phyloP scores from a whole-genome alignment of 768 basidiomycete genomes.

The Lentinula aciculospora region DNA sequence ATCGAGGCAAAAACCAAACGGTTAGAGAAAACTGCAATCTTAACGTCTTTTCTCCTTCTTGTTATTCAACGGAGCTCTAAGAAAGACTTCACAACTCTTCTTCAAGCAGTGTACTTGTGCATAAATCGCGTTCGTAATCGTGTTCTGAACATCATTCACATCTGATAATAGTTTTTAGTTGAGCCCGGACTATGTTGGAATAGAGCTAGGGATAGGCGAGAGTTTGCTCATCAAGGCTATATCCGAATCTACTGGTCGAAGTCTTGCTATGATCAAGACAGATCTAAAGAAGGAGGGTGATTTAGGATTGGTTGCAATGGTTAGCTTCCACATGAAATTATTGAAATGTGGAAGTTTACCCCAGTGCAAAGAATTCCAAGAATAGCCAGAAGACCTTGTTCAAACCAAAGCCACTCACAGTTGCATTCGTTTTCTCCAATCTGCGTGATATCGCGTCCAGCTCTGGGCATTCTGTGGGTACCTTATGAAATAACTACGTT shows the following conservation, averaged over 20 bases:
- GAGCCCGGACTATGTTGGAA: constrained; percentile 90
- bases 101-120: constrained; percentile 91
- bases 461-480: constrained; percentile 68
- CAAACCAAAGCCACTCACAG: constrained; percentile 87
- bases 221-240: constrained; percentile 93
- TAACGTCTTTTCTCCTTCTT: constrained; percentile 85
- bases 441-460: constrained; percentile 87
- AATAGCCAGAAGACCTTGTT: constrained; percentile 90
- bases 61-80: constrained; percentile 83
- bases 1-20: constrained; percentile 97
- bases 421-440: constrained; percentile 86
- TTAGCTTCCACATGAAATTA: too few relatives aligned
- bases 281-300: constrained; percentile 96
- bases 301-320: constrained; percentile 95
- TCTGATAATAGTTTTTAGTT: constrained; percentile 41
- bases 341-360: background rate
- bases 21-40: constrained; percentile 82
- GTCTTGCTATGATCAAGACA: constrained; percentile 72
- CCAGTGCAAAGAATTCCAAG: constrained; percentile 69
- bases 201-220: constrained; percentile 96
- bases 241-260: constrained; percentile 91
- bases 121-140: constrained; percentile 77
- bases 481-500: background rate
- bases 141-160: constrained; percentile 1
- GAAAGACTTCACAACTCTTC: constrained; percentile 66